Evolutionary conservation across 352 stramenopile species (phyloP).

Genomic region (Aphanomyces astaci): DNA sequence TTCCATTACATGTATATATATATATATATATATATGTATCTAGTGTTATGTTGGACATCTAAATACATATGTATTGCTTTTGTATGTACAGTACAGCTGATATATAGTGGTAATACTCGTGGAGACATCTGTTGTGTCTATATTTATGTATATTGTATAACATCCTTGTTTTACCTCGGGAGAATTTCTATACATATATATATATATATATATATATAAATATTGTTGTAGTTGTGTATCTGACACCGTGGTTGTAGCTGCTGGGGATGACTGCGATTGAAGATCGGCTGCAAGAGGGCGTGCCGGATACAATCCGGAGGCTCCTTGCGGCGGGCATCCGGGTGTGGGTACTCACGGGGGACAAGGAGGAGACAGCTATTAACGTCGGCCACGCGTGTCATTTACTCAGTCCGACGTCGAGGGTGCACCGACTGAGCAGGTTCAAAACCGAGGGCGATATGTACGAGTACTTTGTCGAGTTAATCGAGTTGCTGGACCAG

Average conservation of each 20-base stretch:
- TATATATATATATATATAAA: too few relatives aligned
- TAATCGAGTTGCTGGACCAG: neutral
- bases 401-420: constrained; percentile 58
- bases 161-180: too few relatives aligned
- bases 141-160: too few relatives aligned
- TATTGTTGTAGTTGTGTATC: too few relatives aligned
- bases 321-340: constrained; percentile 94
- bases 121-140: too few relatives aligned
- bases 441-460: neutral
- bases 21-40: too few relatives aligned
- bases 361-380: constrained; percentile 96
- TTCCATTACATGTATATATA: too few relatives aligned
- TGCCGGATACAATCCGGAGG: constrained; percentile 88
- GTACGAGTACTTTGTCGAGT: constrained; percentile 6
- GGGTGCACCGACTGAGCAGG: constrained; percentile 3
- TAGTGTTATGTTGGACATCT: too few relatives aligned
- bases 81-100: too few relatives aligned
- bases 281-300: constrained; percentile 92
- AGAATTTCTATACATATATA: too few relatives aligned
- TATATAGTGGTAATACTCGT: too few relatives aligned
- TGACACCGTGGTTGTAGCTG: constrained; percentile 30
- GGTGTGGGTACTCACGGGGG: constrained; percentile 96
- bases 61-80: too few relatives aligned
- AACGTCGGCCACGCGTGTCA: constrained; percentile 93
- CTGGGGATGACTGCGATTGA: constrained; percentile 93